phyloP scores from a whole-genome alignment of 108 stramenopile species.

The Skeletonema grethae region DNA sequence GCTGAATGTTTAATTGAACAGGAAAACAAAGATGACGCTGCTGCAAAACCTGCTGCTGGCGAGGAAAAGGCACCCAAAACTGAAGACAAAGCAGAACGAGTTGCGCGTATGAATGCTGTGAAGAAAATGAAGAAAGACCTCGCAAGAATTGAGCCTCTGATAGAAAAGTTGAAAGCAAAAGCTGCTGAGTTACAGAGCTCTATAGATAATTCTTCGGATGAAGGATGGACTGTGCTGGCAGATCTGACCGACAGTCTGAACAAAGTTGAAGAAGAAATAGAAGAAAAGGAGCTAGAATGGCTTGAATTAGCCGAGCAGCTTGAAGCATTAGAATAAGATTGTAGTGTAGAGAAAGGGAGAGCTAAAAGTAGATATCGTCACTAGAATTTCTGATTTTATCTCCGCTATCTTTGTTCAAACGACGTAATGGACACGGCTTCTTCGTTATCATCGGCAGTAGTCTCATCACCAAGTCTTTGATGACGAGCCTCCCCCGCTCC shows the following conservation, averaged over 20 bases:
- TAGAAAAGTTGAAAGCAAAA: constrained; percentile 66
- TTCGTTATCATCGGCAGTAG: constrained; percentile 23
- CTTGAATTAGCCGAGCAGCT: constrained; percentile 72
- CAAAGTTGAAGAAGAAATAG: constrained; percentile 60
- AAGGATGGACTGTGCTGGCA: constrained; percentile 84
- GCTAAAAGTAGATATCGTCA: background rate
- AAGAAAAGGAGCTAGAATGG: constrained; percentile 85
- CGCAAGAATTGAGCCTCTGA: constrained; percentile 55
- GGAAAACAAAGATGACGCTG: constrained; percentile 45
- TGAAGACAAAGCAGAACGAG: constrained; percentile 67
- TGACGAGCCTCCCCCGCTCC: constrained; percentile 32
- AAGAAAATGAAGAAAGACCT: constrained; percentile 75
- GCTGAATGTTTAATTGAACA: constrained; percentile 76
- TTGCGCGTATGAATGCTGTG: constrained; percentile 62
- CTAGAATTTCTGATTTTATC: background rate
- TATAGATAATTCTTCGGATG: constrained; percentile 60
- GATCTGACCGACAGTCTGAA: constrained; percentile 71
- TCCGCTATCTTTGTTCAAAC: constrained; percentile 21
- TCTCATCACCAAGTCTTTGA: constrained; percentile 20
- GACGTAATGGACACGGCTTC: constrained; percentile 25
- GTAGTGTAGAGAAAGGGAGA: background rate
- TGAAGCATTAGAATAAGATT: constrained; percentile 31
- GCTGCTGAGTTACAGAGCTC: constrained; percentile 51
- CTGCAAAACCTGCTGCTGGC: constrained; percentile 15
- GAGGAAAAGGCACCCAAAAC: constrained; percentile 58